These are phyloP conservation scores for Acer saccharum DNA, from an alignment of 345 rosid species.

Conservation along the genomic window DNA sequence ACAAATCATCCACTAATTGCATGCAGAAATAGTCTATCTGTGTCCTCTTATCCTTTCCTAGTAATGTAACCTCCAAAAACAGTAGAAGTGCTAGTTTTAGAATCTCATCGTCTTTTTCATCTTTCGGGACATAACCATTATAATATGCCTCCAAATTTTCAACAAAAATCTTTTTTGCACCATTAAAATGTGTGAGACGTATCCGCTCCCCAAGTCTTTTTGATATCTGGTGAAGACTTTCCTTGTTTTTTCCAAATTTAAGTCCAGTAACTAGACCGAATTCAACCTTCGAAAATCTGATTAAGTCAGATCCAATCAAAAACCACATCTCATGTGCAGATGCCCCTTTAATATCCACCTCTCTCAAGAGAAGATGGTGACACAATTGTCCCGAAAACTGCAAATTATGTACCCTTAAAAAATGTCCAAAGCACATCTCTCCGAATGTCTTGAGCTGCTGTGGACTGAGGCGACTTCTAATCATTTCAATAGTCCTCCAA, in stretches of 20 bases:
- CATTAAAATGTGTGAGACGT: background rate
- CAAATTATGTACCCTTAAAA: background rate
- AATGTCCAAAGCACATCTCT: background rate
- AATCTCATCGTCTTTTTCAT: background rate
- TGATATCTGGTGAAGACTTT: background rate
- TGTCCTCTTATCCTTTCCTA: background rate
- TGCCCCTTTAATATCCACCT: slow-evolving; percentile 1
- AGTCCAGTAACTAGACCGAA: background rate
- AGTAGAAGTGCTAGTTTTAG: background rate
- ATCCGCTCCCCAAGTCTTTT: background rate
- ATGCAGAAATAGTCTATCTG: background rate
- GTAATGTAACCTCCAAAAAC: background rate
- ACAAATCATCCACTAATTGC: background rate
- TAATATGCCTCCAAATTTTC: background rate
- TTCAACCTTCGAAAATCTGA: background rate
- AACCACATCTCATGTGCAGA: background rate
- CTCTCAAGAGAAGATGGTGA: background rate
- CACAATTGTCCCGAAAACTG: background rate
- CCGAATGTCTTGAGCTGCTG: background rate
- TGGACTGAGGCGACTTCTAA: background rate
- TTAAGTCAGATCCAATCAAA: background rate
- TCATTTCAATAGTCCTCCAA: background rate
- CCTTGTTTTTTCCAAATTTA: background rate
- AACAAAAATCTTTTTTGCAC: background rate
- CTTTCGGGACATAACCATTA: background rate